Conservation (phyloP, 129 eudicot genomes). For the Centella asiatica region DNA sequence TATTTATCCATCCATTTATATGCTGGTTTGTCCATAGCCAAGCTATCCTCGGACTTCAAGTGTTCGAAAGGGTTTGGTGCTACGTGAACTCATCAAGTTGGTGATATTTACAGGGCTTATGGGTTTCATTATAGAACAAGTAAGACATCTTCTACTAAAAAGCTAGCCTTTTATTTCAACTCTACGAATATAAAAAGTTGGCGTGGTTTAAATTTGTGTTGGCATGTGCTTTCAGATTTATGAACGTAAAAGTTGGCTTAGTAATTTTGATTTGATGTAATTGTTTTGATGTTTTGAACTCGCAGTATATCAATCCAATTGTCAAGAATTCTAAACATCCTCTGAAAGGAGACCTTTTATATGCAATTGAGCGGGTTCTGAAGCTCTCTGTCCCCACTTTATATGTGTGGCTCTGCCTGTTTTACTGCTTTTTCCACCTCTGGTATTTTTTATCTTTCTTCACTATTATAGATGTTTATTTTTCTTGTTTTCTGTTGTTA, state of each 20-base stretch:
- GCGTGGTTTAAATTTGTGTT: conserved; percentile 1
- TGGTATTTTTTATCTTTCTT: conserved; percentile 49
- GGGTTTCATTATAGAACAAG: conserved; percentile 95
- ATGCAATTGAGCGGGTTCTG: conserved; percentile 91
- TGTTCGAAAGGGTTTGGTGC: conserved; percentile 89
- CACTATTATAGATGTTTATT: neutral
- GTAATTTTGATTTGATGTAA: conserved; percentile 9
- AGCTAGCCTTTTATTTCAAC: neutral
- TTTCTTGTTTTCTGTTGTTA: neutral
- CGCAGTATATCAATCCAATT: conserved; percentile 94
- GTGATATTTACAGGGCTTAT: conserved; percentile 87
- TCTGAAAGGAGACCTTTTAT: conserved; percentile 71
- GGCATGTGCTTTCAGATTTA: neutral
- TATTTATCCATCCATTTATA: conserved; percentile 11
- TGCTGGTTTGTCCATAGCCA: conserved; percentile 41
- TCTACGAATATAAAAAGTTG: neutral
- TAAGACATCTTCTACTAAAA: conserved; percentile 13
- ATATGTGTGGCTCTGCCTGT: conserved; percentile 97
- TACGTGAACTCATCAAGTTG: conserved; percentile 78
- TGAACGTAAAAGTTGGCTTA: neutral
- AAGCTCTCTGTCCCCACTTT: conserved; percentile 96
- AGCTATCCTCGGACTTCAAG: conserved; percentile 81
- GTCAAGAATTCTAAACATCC: conserved; percentile 92
- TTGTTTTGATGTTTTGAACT: conserved; percentile 8
- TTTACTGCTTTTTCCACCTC: conserved; percentile 86